Percentiles rank a stretch among this genome's conserved stretches.
phyloP scores from a whole-genome alignment of 148 eudicot genomes.

The Polygonum maritimum region DNA sequence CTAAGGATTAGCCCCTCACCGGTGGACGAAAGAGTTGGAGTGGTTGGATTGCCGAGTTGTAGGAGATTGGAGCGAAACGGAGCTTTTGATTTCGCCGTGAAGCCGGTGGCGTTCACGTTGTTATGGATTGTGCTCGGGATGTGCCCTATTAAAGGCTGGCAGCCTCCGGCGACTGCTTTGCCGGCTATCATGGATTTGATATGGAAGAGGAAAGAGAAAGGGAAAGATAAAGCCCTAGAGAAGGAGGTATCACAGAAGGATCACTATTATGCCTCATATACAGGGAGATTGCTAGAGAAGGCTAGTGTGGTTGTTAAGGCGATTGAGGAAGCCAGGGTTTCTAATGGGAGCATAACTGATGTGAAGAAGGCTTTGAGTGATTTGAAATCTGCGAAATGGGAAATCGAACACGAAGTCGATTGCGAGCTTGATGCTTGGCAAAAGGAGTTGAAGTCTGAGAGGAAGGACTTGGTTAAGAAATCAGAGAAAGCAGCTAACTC shows the following conservation, averaged over 20 bases:
- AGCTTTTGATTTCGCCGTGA: slow-evolving; percentile 23
- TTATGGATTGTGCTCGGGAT: slow-evolving; percentile 45
- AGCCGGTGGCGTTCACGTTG: slow-evolving; percentile 33
- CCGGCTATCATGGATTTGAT: slow-evolving; percentile 27
- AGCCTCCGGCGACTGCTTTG: slow-evolving; percentile 31
- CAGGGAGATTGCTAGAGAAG: slow-evolving; percentile 35
- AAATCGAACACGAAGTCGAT: slow-evolving; percentile 55
- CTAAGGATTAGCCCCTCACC: background rate
- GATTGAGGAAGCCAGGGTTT: slow-evolving; percentile 48
- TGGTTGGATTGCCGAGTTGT: slow-evolving; percentile 2
- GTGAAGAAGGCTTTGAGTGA: slow-evolving; percentile 42
- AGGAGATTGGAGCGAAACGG: slow-evolving; percentile 13
- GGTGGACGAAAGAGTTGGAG: background rate
- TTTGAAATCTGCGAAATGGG: slow-evolving; percentile 42
- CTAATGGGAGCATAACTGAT: slow-evolving; percentile 20
- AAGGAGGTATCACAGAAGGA: slow-evolving; percentile 23
- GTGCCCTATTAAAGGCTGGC: slow-evolving; percentile 40
- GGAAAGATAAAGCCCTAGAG: slow-evolving; percentile 17
- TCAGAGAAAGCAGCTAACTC: slow-evolving; percentile 19
- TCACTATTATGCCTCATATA: slow-evolving; percentile 46
- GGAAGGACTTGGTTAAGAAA: slow-evolving; percentile 23
- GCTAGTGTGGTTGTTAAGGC: slow-evolving; percentile 32
- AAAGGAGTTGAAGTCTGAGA: slow-evolving; percentile 32
- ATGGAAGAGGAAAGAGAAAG: slow-evolving; percentile 23
- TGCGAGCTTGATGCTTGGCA: slow-evolving; percentile 37